Evolutionary conservation across 768 basidiomycete species (phyloP).

Genomic region (Glaciozyma antarctica): DNA sequence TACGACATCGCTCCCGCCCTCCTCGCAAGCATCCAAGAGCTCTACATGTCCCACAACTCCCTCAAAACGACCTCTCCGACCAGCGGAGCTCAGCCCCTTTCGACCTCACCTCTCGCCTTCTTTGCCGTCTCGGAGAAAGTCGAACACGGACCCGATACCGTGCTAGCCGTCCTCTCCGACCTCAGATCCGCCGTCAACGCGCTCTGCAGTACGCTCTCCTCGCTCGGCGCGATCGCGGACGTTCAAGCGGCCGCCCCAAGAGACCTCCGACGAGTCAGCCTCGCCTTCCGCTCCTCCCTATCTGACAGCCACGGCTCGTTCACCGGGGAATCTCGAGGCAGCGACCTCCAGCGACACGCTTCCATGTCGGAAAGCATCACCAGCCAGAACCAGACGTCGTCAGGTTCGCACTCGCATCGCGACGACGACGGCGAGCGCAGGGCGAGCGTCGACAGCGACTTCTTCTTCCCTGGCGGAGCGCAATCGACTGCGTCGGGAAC

Average conservation of each 20-base stretch:
- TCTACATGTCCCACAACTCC: slow-evolving; percentile 33
- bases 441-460: slow-evolving; percentile 29
- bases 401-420: not conserved
- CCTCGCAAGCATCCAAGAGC: slow-evolving; percentile 51
- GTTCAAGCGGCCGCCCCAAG: slow-evolving; percentile 16
- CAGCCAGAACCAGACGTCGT: not conserved
- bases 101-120: slow-evolving; percentile 14
- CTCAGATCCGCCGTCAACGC: slow-evolving; percentile 4
- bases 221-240: slow-evolving; percentile 21
- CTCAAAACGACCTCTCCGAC: not conserved
- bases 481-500: not conserved
- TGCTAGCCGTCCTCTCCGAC: slow-evolving; percentile 7
- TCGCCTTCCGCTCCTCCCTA: slow-evolving; percentile 15
- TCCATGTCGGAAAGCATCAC: not conserved
- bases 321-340: too few species aligned
- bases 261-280: slow-evolving; percentile 9
- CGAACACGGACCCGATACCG: not conserved
- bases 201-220: slow-evolving; percentile 15
- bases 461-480: slow-evolving; percentile 24
- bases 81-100: slow-evolving; percentile 5
- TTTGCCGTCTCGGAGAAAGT: not conserved
- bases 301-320: slow-evolving; percentile 1
- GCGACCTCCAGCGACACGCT: not conserved
- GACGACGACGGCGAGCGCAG: slow-evolving; percentile 10
- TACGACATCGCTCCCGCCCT: slow-evolving; percentile 62